Evolutionary conservation across 768 basidiomycete species (phyloP), one percentile per base, ranked within the genome.

Genomic region (Lentinula lateritia): DNA sequence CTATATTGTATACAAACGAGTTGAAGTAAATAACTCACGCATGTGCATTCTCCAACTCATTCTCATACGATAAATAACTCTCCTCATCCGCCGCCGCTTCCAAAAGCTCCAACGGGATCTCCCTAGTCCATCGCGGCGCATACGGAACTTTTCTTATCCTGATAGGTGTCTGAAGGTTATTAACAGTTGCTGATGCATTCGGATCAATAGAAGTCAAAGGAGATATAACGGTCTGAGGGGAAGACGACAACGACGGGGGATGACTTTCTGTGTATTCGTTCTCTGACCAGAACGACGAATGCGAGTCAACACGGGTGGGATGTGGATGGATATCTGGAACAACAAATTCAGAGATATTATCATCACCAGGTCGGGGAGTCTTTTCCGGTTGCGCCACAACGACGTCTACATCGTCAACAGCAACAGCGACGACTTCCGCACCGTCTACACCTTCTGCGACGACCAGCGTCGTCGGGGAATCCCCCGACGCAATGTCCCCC

Each of bases 51-150:
- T 62, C 34, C 1, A 59, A 43, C 4, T 65, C 56, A 43, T 74
- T 70, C 42, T 69, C 70, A 58, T 76, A 74, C 20, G 74, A 76
- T 35, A 93, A 80, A 70, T 87, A 92, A 3, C 79, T 75, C 65
- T 98, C 96, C 72, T 97, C 95, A 70, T 93, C 88, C 50, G 79
- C 80, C 12, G 92, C 92, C 32, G 94, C 94, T 50, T 85, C 81
- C 42, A 88, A 75, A 20, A 98, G 84, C 65, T 88, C 90, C 2
- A 80, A 74, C 1, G 96, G 96, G 56, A 96, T 86, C 32, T 84
- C 81, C 55, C 75, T 78, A 9, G 95, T 94, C 95, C 96, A 98
- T 28, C 5, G 13, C 28, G 18, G 6, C n/a, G 46, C 34, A 34
- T 4, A 18, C 9, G n/a, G 15, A 7, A 13, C 10, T 35, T 58